Evolutionary conservation across 108 stramenopile species (phyloP), one percentile per base, ranked within the genome.

Genomic region (Mediolabrus comicus): DNA sequence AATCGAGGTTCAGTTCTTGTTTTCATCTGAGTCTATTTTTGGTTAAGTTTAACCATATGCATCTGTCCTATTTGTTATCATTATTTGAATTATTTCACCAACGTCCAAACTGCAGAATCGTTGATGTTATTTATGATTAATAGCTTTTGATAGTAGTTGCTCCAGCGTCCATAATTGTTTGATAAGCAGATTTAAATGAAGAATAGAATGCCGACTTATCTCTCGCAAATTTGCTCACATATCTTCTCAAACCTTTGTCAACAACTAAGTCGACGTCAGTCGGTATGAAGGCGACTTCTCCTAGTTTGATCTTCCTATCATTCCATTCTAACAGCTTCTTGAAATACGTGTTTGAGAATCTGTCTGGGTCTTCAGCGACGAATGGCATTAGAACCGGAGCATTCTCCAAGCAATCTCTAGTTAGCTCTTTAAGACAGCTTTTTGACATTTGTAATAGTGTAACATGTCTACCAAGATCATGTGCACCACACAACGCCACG

Each of bases 231-330:
- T 38, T 27, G 26, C 57, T 30, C 22, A 87, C 86, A 66, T 80
- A 51, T 33, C 35, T 28, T 38, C 69, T 53, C 39, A 87, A 54
- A 10, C 76, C 86, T 14, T 51, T 33, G 62, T 87, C 86, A 4
- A 87, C 86, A 28, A 85, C 86, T 75, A 87, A 49, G 24, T 73
- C 86, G 2, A 87, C 86, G 74, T 87, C 86, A 14, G 86, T 87
- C 4, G 84, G 84, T 29, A 88, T 85, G 29, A 85, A 85, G 0
- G 83, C 82, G 0, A 81, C 87, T 27, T 85, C 76, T 28, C 84
- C 87, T 8, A 81, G 27, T 27, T 70, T 16, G n/a, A 88, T 59
- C 19, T 83, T 56, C 34, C 75, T 72, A 7, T 71, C 54, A 57
- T 85, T 74, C 84, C 87, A 88, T 67, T 59, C 59, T 13, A 88